Conservation (phyloP, 2,329 filamentous ascomycete genomes). For the Cryphonectria carpinicola region DNA sequence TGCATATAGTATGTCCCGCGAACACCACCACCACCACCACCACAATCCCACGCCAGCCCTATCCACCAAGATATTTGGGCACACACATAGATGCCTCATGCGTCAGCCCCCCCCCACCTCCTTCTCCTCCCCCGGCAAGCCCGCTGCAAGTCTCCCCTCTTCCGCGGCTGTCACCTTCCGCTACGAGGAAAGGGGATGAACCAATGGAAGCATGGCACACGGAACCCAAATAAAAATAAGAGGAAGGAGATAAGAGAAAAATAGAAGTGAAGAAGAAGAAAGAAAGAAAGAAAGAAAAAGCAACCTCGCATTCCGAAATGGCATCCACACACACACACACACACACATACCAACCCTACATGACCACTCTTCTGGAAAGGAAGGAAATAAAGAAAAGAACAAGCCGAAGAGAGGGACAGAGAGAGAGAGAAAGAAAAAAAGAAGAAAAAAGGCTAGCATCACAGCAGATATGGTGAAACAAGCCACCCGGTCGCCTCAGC, state of each 20-base stretch:
- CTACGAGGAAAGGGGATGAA: not conserved
- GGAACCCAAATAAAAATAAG: no score
- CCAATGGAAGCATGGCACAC: not conserved
- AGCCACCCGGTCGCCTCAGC: not conserved
- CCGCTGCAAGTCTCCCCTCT: not conserved
- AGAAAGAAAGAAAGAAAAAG: not conserved
- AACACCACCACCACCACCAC: not conserved
- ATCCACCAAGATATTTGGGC: not conserved
- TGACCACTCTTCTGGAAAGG: not conserved
- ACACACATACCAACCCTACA: not conserved
- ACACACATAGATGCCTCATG: not conserved
- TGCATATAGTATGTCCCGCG: not conserved
- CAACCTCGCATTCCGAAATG: not conserved
- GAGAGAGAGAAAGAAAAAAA: not conserved
- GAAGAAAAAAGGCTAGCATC: not conserved
- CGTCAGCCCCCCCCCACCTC: not conserved
- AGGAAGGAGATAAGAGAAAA: not conserved
- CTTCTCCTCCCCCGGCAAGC: not conserved
- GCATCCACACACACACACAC: not conserved
- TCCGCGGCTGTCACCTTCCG: conserved; percentile 4
- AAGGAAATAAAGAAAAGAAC: not conserved
- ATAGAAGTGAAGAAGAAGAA: not conserved
- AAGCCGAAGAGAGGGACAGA: no score
- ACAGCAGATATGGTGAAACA: not conserved
- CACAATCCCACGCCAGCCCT: not conserved